phyloP scores from a whole-genome alignment of 805 yeast genomes.

The Teunomyces lycoperdinae region DNA sequence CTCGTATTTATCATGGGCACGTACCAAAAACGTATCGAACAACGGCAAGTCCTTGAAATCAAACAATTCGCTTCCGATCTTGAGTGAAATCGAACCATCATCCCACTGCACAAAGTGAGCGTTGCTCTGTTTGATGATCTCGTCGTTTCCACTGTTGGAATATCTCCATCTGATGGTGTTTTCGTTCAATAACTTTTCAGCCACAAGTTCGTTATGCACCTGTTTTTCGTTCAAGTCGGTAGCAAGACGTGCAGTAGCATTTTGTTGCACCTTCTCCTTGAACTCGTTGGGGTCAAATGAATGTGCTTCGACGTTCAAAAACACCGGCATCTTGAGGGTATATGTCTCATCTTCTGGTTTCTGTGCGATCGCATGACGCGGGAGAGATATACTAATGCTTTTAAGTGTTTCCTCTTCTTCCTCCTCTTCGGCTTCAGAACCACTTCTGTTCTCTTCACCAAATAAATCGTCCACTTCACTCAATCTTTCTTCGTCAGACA shows the following conservation, averaged over 20 bases:
- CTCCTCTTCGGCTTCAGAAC: slow-evolving; percentile 33
- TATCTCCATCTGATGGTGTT: slow-evolving; percentile 95
- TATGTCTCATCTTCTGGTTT: slow-evolving; percentile 36
- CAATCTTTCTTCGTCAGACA: slow-evolving; percentile 13
- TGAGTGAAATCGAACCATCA: slow-evolving; percentile 84
- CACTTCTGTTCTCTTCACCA: slow-evolving; percentile 32
- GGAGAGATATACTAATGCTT: slow-evolving; percentile 39
- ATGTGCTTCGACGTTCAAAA: slow-evolving; percentile 74
- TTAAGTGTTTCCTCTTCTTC: slow-evolving; percentile 34
- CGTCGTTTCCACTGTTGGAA: slow-evolving; percentile 66
- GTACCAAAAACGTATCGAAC: slow-evolving; percentile 69
- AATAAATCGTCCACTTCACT: slow-evolving; percentile 35
- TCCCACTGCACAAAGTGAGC: slow-evolving; percentile 91
- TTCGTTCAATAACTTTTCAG: slow-evolving; percentile 66
- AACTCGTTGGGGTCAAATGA: slow-evolving; percentile 80
- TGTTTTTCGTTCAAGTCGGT: slow-evolving; percentile 39
- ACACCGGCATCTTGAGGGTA: slow-evolving; percentile 74
- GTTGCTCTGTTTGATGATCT: slow-evolving; percentile 80
- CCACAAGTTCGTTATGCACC: slow-evolving; percentile 46
- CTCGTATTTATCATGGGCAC: slow-evolving; percentile 68
- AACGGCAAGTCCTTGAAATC: slow-evolving; percentile 67
- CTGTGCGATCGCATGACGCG: slow-evolving; percentile 47
- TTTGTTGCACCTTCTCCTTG: slow-evolving; percentile 46
- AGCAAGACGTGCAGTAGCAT: slow-evolving; percentile 26
- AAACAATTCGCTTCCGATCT: slow-evolving; percentile 82